Evolutionary conservation across 805 yeast species (phyloP), one percentile per base, ranked within the genome.

Genomic region (Soucietia sequanensis): DNA sequence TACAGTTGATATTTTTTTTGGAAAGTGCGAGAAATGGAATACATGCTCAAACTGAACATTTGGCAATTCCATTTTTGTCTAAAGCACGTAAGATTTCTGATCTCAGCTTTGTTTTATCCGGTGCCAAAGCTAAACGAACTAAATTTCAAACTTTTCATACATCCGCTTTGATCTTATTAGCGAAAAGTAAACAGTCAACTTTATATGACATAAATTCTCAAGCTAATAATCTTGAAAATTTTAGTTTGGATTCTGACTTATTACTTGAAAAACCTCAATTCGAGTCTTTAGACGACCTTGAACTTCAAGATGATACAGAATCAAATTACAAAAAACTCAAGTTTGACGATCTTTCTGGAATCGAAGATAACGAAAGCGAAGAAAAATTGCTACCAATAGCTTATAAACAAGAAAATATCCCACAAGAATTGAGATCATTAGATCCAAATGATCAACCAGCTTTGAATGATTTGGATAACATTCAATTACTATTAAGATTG

Each of bases 391-490:
- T 85, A 20, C 93, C 91, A 2, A 68, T 81, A 15, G 84, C 84
- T 1, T 41, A 75, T 23, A 72, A 71, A 37, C 80, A 73, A 42
- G 81, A 76, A n/a, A 69, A 71, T 37, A 82, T 85, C 33, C 91
- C 95, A 2, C 53, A 49, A 7, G 62, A 55, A 1, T 62, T 85
- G 31, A 64, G 61, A 34, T 49, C 47, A 1, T 43, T 87, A 15
- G 95, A 91, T 53, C 95, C 96, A 20, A 91, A 90, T 52, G 58
- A 75, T 20, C 97, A 87, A 54, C 95, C 96, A 5, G 61, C 70
- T 1, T 68, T 91, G 29, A 66, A 79, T 2, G 81, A 80, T 46
- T 60, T 80, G 33, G 98, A 93, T 54, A 70, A 71, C 38, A 60
- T 86, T n/a, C 90, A 87, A 50, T 61, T 93, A 15, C 60, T 93